Conservation (phyloP, 2,329 filamentous ascomycete genomes). For the Penicillium sp. region DNA sequence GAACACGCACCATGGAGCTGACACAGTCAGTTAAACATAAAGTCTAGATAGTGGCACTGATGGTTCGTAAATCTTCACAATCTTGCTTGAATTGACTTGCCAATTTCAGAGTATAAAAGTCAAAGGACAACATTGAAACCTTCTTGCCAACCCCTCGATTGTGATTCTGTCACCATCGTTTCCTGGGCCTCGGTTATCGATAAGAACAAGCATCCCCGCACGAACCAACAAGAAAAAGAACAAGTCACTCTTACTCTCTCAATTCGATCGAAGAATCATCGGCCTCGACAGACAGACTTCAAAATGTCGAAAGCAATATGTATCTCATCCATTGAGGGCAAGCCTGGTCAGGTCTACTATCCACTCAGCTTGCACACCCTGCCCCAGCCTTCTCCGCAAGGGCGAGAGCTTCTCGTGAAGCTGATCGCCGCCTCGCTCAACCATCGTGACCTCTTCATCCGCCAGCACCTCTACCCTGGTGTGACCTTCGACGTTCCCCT, state of each 20-base stretch:
- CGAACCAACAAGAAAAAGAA: neutral
- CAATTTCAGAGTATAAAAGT: too few species aligned
- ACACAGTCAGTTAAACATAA: neutral
- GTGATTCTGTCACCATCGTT: neutral
- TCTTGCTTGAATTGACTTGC: neutral
- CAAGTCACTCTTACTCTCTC: neutral
- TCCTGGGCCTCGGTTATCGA: conserved; percentile 21
- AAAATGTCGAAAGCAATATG: conserved; percentile 50
- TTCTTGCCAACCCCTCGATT: neutral
- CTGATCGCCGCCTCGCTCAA: conserved; percentile 83
- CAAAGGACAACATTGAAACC: neutral
- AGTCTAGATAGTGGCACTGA: neutral
- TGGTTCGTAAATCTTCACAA: neutral
- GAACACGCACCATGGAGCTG: neutral
- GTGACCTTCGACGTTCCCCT: conserved; percentile 78
- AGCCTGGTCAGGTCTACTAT: conserved; percentile 70
- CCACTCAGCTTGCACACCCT: conserved; percentile 58
- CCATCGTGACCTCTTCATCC: conserved; percentile 93
- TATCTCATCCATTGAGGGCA: conserved; percentile 61
- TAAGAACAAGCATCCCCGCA: conserved; percentile 22
- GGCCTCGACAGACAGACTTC: neutral
- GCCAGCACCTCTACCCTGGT: conserved; percentile 86
- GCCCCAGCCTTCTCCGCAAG: conserved; percentile 64
- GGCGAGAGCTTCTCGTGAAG: conserved; percentile 71
- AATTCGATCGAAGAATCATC: neutral